Base-by-base conservation (phyloP, 129 eudicot genomes). In the Scalesia atractyloides region DNA sequence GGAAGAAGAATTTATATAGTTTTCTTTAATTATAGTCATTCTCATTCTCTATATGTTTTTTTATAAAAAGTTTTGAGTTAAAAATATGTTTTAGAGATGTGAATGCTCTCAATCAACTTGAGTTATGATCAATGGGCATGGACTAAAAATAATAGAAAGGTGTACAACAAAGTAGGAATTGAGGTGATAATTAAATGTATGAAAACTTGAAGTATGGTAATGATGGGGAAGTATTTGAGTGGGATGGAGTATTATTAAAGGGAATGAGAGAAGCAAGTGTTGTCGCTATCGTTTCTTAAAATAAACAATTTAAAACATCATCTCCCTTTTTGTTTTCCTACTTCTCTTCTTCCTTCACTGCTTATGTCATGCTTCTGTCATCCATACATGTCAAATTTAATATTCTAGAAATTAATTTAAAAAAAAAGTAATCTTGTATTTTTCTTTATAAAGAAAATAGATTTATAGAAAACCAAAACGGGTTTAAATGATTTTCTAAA, bases 241-340 rank as follows among this genome's bases (percentile, higher is more conserved):
- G 82, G 82, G 77, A 53, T 63, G 68, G 77, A 78, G 82, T 78
- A 78, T 78, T 78, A 78, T 78, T 78, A 71, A 71, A 78, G 82
- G 82, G 71, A 68, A 68, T 36, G 70, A 77, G 72, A 58, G 77
- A 77, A 64, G 22, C 61, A 17, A 76, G 80, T 57, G 80, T 76
- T 46, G 80, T 78, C 82, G 50, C 70, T 71, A 50, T 78, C 82
- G 34, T 77, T 78, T 72, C 64, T 60, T 30, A 60, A 30, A 60
- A 17, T 46, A 34, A 47, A 49, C 20, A 76, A 68, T 41, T 57
- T 56, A 19, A 76, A 76, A 77, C 71, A 77, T 70, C 82, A 49
- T 20, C 46, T 13, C 50, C 16, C 67, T 71, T 70, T 78, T 78
- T 64, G 67, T 71, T 60, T 60, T 60, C 44, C 12, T 14, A 58